Conservation (phyloP, 495 filamentous ascomycete genomes). For the Podospora pseudopauciseta region DNA sequence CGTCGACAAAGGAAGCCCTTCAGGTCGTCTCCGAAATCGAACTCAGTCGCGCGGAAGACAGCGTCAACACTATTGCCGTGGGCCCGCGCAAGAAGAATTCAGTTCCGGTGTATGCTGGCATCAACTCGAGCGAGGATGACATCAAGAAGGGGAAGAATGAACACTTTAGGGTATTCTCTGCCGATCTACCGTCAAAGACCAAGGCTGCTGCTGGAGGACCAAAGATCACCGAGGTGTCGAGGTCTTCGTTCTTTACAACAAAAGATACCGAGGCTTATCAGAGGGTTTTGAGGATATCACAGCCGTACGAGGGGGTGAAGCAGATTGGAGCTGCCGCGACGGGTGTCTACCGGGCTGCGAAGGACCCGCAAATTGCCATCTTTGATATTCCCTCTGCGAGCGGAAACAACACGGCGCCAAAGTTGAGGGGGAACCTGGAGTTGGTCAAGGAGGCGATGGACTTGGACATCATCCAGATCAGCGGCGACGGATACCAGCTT, state of each 20-base stretch:
- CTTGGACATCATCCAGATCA: conserved; percentile 65
- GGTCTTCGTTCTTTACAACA: conserved; percentile 61
- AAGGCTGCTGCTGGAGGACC: conserved; percentile 33
- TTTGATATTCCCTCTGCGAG: conserved; percentile 61
- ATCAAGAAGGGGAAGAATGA: conserved; percentile 75
- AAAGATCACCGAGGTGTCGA: conserved; percentile 54
- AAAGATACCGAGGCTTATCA: conserved; percentile 69
- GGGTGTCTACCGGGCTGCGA: conserved; percentile 52
- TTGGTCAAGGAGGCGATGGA: conserved; percentile 73
- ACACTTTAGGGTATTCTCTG: conserved; percentile 77
- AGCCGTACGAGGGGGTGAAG: conserved; percentile 14
- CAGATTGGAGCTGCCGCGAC: conserved; percentile 73
- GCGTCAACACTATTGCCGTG: conserved; percentile 74
- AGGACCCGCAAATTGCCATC: conserved; percentile 69
- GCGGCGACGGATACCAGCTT: conserved; percentile 59
- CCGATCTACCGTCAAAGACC: conserved; percentile 49
- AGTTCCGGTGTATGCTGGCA: conserved; percentile 70
- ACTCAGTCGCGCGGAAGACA: conserved; percentile 85
- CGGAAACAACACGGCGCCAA: conserved; percentile 45
- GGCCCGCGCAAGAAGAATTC: conserved; percentile 53
- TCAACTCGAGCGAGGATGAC: conserved; percentile 75
- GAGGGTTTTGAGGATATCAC: conserved; percentile 67
- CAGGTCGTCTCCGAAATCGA: conserved; percentile 68
- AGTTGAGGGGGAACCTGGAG: conserved; percentile 64
- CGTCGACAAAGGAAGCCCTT: conserved; percentile 56